phyloP scores from a whole-genome alignment of 208 protist genomes.

The Trypanosoma mega region DNA sequence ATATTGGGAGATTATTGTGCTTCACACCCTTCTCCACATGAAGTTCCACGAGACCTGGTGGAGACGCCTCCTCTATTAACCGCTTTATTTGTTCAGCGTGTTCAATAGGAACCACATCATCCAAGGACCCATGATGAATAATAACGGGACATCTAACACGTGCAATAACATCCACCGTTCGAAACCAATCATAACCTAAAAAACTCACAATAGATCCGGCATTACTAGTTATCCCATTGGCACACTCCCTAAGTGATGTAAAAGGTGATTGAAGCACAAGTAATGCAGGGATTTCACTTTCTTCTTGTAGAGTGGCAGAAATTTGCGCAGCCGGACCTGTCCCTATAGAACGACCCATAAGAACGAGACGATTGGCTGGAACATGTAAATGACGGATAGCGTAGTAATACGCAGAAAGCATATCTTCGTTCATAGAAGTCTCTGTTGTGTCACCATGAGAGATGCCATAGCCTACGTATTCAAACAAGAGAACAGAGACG shows the following conservation, averaged over 20 bases:
- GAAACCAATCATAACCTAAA: constrained; percentile 82
- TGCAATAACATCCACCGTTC: constrained; percentile 76
- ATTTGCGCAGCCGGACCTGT: constrained; percentile 55
- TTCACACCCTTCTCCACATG: constrained; percentile 58
- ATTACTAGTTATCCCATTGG: constrained; percentile 61
- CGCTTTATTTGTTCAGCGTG: constrained; percentile 63
- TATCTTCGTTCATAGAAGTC: constrained; percentile 58
- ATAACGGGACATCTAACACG: constrained; percentile 73
- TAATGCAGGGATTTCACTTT: constrained; percentile 38
- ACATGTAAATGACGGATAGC: constrained; percentile 46
- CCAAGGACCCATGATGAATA: constrained; percentile 79
- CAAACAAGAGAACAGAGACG: constrained; percentile 65
- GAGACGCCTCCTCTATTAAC: constrained; percentile 36
- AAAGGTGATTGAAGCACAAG: constrained; percentile 77
- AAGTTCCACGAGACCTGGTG: constrained; percentile 56
- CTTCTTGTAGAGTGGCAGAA: constrained; percentile 35
- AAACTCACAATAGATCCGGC: constrained; percentile 60
- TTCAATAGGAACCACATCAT: constrained; percentile 68
- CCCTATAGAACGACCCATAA: constrained; percentile 84
- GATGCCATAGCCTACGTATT: constrained; percentile 87
- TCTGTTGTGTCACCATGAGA: constrained; percentile 49
- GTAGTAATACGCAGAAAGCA: constrained; percentile 68
- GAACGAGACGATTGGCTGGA: constrained; percentile 53
- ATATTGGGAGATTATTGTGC: constrained; percentile 78
- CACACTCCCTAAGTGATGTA: constrained; percentile 73